Evolutionary conservation across 495 filamentous ascomycete genomes (phyloP), one percentile per base, ranked within the genome.

Genomic region (Podospora australis): DNA sequence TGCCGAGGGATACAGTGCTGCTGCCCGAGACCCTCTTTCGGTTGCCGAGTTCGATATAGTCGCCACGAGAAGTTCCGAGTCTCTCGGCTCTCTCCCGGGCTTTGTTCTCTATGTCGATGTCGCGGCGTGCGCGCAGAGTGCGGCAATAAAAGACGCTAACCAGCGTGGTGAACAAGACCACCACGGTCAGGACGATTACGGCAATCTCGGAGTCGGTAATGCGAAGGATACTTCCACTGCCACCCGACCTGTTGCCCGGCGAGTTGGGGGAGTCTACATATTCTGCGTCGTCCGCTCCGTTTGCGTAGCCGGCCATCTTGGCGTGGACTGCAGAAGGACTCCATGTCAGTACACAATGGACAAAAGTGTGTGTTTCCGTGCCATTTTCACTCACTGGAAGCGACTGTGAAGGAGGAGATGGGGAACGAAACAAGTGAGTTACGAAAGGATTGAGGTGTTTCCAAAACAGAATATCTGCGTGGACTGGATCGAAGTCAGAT

Each of bases 121-220:
- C 38, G 24, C 54, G 57, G 10, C 57, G 57, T 23, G 30, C 19
- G 16, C 46, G 46, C 5, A 60, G 38, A 14, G 25, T 52, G 32
- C 51, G 50, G 46, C 49, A 58, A 43, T 58, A 60, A 30, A 60
- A 55, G 44, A 60, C 28, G 17, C 44, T 38, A 5, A 52, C 39
- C 4, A 57, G 24, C 23, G 34, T 41, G 14, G 50, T 6, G 29
- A 52, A 14, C 17, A 59, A 43, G 9, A 44, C 17, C 21, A 20
- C 20, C n/a, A 54, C 32, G 2, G 52, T 72, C 16, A 55, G 40
- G 24, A 53, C 49, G 23, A 60, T 58, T 19, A 50, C 52, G 21
- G 41, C 51, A 8, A 60, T 58, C 21, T 58, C 55, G 16, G 42
- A 40, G 21, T 40, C 26, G n/a, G 39, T 55, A 24, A 58, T 43